phyloP scores from a whole-genome alignment of 306 rosid species.

The Cicer bijugum region DNA sequence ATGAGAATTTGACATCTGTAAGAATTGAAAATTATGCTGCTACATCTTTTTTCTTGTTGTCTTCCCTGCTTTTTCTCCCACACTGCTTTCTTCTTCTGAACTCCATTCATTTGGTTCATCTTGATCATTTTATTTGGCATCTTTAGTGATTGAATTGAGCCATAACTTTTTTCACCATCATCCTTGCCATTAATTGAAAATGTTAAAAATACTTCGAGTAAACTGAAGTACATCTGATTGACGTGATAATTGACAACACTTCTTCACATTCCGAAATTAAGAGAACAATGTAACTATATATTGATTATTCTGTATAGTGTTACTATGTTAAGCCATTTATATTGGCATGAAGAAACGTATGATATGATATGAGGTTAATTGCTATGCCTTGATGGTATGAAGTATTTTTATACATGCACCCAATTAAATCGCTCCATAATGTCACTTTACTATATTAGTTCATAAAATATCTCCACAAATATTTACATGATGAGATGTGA shows the following conservation, averaged over 20 bases:
- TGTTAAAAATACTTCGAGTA: constrained; percentile 9
- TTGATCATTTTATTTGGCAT: constrained; percentile 27
- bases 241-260: background rate
- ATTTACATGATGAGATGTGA: no score
- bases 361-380: background rate
- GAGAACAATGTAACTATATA: background rate
- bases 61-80: constrained; percentile 8
- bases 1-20: constrained; percentile 82
- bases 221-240: constrained; percentile 3
- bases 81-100: background rate
- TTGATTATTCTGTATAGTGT: background rate
- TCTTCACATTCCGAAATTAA: constrained; percentile 3
- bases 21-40: constrained; percentile 36
- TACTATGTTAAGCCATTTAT: background rate
- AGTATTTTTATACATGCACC: background rate
- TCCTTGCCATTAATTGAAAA: background rate
- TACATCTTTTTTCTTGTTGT: constrained; percentile 29
- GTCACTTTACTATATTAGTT: background rate
- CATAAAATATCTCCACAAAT: background rate
- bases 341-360: constrained; percentile 31
- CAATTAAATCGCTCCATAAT: background rate
- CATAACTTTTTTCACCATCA: background rate
- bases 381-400: background rate
- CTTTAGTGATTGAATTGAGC: constrained; percentile 33
- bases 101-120: constrained; percentile 10